A percentile compares a stretch with the other conserved stretches of the same genome.
phyloP scores from a whole-genome alignment of 2,329 filamentous ascomycete genomes.

The Aspergillus sp. region DNA sequence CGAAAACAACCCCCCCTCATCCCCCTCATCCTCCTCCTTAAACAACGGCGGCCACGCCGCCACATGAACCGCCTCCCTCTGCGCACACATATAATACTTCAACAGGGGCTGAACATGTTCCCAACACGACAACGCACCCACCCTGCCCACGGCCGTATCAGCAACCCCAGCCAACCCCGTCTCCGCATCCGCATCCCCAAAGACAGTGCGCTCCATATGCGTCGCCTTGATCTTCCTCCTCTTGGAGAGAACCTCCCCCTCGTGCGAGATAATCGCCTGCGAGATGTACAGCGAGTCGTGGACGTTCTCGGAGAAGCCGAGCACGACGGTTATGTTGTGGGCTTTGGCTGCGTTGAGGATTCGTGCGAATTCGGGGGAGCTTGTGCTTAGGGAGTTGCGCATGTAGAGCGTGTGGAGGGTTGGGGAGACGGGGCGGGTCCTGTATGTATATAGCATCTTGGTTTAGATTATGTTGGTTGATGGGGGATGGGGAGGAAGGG shows the following conservation, averaged over 20 bases:
- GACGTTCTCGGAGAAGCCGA: constrained; percentile 49
- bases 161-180: constrained; percentile 43
- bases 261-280: constrained; percentile 47
- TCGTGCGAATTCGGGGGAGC: constrained; percentile 39
- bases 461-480: too few relatives aligned
- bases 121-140: constrained; percentile 54
- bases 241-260: constrained; percentile 44
- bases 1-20: constrained; percentile 28
- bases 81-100: constrained; percentile 49
- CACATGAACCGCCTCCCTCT: constrained; percentile 52
- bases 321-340: constrained; percentile 43
- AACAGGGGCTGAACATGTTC: constrained; percentile 55
- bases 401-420: constrained; percentile 35
- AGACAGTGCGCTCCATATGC: constrained; percentile 55
- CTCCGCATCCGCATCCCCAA: constrained; percentile 48
- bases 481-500: not conserved
- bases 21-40: constrained; percentile 14
- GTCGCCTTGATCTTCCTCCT: constrained; percentile 58
- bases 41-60: constrained; percentile 50
- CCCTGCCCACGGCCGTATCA: constrained; percentile 38
- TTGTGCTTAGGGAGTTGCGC: constrained; percentile 31
- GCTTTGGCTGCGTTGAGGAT: constrained; percentile 38
- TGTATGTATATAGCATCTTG: constrained; percentile 11
- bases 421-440: constrained; percentile 35
- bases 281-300: constrained; percentile 48